Conservation (phyloP, 192 early-diverging fungal species). For the Backusella parvicylindrica region DNA sequence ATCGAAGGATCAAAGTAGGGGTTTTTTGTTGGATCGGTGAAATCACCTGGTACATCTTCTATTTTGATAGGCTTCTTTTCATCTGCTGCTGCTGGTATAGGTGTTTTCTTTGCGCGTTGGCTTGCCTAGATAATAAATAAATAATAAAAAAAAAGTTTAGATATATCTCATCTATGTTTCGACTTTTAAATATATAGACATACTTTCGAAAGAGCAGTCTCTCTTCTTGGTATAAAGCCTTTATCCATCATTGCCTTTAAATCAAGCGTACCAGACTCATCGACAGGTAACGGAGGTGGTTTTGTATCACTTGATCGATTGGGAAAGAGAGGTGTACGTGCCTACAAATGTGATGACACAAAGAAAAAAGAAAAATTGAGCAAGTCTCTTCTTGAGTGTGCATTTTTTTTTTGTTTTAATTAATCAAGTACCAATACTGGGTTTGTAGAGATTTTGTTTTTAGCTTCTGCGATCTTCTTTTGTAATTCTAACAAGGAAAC, state of each 20-base stretch:
- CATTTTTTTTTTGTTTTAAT: background rate
- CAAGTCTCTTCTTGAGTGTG: too few relatives aligned
- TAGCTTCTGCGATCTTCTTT: slow-evolving; percentile 47
- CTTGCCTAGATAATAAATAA: slow-evolving; percentile 54
- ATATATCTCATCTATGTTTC: slow-evolving; percentile 33
- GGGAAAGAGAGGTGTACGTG: slow-evolving; percentile 29
- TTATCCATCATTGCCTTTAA: slow-evolving; percentile 42
- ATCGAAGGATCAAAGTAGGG: slow-evolving; percentile 84
- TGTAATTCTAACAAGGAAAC: slow-evolving; percentile 37
- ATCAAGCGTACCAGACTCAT: slow-evolving; percentile 46
- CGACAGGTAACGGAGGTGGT: slow-evolving; percentile 39
- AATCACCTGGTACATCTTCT: slow-evolving; percentile 43
- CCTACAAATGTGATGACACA: slow-evolving; percentile 16
- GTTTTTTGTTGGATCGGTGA: slow-evolving; percentile 72
- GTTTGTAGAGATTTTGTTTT: slow-evolving; percentile 20
- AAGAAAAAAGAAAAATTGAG: too few relatives aligned
- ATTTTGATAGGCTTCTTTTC: slow-evolving; percentile 54
- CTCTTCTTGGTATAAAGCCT: slow-evolving; percentile 51
- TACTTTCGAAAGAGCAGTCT: slow-evolving; percentile 41
- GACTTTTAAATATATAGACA: slow-evolving; percentile 7
- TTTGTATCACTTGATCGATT: slow-evolving; percentile 26
- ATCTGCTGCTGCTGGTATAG: slow-evolving; percentile 29
- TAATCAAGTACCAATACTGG: background rate
- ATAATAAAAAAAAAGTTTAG: slow-evolving; percentile 46
- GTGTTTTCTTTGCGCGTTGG: slow-evolving; percentile 48